These are phyloP conservation scores for Botrytis aclada DNA, from an alignment of 2,329 filamentous ascomycete genomes.

Conservation along the genomic window DNA sequence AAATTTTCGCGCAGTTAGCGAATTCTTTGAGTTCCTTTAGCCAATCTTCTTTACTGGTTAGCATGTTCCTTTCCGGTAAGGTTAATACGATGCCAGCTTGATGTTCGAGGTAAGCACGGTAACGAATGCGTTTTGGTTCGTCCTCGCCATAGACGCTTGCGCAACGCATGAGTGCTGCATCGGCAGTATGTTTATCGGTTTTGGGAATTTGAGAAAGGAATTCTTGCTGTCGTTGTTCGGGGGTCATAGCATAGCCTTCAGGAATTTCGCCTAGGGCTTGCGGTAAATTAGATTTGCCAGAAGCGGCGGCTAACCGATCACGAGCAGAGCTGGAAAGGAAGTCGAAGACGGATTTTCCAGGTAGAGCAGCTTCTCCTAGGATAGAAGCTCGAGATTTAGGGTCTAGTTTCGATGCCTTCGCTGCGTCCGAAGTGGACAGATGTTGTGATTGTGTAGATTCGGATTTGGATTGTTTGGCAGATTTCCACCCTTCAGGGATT, in stretches of 20 bases:
- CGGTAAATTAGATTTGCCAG: slow-evolving; percentile 74
- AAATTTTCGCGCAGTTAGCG: slow-evolving; percentile 69
- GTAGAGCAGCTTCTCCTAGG: slow-evolving; percentile 75
- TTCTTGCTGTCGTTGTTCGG: slow-evolving; percentile 59
- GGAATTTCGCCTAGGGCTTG: slow-evolving; percentile 73
- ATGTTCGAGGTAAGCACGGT: slow-evolving; percentile 76
- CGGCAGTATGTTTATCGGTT: slow-evolving; percentile 63
- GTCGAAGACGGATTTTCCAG: slow-evolving; percentile 94
- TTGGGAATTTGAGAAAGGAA: slow-evolving; percentile 58
- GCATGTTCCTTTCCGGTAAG: slow-evolving; percentile 50
- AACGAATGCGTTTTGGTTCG: slow-evolving; percentile 73
- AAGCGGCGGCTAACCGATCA: slow-evolving; percentile 70
- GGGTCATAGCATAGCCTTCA: slow-evolving; percentile 58
- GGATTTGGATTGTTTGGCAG: slow-evolving; percentile 49
- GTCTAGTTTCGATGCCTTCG: slow-evolving; percentile 72
- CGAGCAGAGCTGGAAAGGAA: slow-evolving; percentile 77
- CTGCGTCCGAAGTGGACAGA: slow-evolving; percentile 70
- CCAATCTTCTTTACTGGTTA: slow-evolving; percentile 67
- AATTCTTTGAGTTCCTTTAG: slow-evolving; percentile 74
- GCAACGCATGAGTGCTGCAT: slow-evolving; percentile 65
- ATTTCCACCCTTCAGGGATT: slow-evolving; percentile 73
- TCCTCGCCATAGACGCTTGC: slow-evolving; percentile 76
- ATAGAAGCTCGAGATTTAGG: slow-evolving; percentile 73
- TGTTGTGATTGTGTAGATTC: slow-evolving; percentile 43
- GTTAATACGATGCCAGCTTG: slow-evolving; percentile 60